A percentile compares a stretch with the other conserved stretches of the same genome.
Evolutionary conservation across 2,329 filamentous ascomycete genomes (phyloP).

Genomic region (Trichoderma sp.): DNA sequence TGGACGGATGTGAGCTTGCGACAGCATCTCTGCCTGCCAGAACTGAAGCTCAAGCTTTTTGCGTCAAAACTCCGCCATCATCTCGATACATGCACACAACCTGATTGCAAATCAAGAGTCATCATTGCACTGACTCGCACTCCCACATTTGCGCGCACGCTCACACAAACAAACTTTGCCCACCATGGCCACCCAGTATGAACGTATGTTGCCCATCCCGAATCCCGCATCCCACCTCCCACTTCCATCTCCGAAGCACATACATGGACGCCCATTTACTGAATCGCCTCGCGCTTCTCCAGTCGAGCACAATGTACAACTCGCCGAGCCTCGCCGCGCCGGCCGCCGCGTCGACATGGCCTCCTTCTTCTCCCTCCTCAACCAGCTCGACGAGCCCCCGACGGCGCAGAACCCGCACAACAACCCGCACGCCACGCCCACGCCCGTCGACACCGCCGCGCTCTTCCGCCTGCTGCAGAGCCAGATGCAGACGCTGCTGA

Average conservation of each 20-base stretch:
- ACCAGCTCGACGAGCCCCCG: slow-evolving; percentile 45
- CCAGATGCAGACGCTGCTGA: slow-evolving; percentile 52
- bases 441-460: slow-evolving; percentile 55
- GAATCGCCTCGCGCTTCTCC: neutral
- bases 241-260: neutral
- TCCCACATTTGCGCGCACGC: neutral
- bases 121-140: neutral
- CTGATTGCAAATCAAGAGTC: neutral
- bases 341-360: slow-evolving; percentile 61
- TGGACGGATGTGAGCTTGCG: slow-evolving; percentile 6
- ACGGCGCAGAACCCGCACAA: slow-evolving; percentile 38
- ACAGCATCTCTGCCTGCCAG: slow-evolving; percentile 20
- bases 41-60: neutral
- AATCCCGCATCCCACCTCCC: neutral
- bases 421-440: slow-evolving; percentile 58
- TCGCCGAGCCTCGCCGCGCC: slow-evolving; percentile 37
- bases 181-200: slow-evolving; percentile 56
- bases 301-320: slow-evolving; percentile 65
- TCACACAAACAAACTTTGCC: neutral
- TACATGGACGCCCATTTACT: neutral
- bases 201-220: slow-evolving; percentile 38
- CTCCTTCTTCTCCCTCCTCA: slow-evolving; percentile 57
- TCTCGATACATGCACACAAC: neutral
- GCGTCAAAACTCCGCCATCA: neutral
- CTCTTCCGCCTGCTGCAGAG: slow-evolving; percentile 57